Conservation (phyloP, 768 basidiomycete species). For the Infundibulicybe gibba region DNA sequence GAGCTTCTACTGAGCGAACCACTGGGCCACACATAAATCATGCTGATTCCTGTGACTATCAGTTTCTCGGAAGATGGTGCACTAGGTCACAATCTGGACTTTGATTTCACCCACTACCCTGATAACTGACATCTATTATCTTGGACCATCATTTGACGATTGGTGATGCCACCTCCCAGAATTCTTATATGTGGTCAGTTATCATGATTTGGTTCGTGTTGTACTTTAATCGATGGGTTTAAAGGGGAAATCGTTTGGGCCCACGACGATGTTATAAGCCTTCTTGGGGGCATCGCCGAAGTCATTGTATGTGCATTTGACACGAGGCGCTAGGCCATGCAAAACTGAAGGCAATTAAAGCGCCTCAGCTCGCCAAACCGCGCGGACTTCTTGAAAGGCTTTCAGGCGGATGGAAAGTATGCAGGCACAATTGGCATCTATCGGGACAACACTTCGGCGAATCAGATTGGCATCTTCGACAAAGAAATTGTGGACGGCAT, state of each 20-base stretch:
- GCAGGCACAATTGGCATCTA: slow-evolving; percentile 72
- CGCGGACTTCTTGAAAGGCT: slow-evolving; percentile 63
- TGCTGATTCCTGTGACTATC: no score
- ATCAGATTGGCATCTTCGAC: slow-evolving; percentile 74
- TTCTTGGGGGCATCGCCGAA: slow-evolving; percentile 68
- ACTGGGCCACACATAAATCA: no score
- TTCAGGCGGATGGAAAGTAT: slow-evolving; percentile 70
- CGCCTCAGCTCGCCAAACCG: slow-evolving; percentile 56
- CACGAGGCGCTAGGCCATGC: no score
- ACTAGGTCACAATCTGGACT: neutral
- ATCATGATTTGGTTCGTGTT: neutral
- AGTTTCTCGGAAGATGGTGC: neutral
- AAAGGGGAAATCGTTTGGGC: slow-evolving; percentile 79
- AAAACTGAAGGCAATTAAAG: slow-evolving; percentile 13
- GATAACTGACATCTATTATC: no score
- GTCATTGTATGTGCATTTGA: slow-evolving; percentile 50
- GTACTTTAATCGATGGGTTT: neutral
- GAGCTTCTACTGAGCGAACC: no score
- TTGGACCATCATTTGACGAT: no score
- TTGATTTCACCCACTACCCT: no score
- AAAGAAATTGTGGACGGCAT: slow-evolving; percentile 70
- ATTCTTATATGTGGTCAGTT: slow-evolving; percentile 24
- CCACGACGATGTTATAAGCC: slow-evolving; percentile 61
- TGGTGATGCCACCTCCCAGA: slow-evolving; percentile 10
- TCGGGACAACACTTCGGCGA: slow-evolving; percentile 65